phyloP scores from a whole-genome alignment of 306 rosid genomes.

The Senna tora region DNA sequence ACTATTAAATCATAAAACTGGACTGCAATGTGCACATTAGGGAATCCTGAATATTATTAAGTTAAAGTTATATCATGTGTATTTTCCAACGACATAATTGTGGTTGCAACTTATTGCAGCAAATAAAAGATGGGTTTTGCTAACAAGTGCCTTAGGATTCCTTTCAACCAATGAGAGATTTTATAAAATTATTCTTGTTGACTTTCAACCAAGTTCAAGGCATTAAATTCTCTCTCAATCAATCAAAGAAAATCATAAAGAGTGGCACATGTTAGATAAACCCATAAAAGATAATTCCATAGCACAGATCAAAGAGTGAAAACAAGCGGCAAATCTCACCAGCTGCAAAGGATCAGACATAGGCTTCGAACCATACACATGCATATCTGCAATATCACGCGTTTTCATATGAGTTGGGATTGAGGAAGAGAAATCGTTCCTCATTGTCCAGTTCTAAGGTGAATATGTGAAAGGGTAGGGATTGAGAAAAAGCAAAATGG shows the following conservation, averaged over 20 bases:
- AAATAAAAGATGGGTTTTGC: no score
- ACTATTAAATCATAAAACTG: background rate
- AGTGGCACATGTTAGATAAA: no score
- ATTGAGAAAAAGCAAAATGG: background rate
- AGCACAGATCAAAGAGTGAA: background rate
- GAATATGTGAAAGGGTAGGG: background rate
- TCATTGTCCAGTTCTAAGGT: background rate
- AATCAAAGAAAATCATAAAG: no score
- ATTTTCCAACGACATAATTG: slow-evolving; percentile 7
- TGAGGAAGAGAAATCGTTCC: background rate
- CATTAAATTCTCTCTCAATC: no score
- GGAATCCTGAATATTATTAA: slow-evolving; percentile 17
- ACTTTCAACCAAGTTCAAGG: no score
- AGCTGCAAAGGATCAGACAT: slow-evolving; percentile 76
- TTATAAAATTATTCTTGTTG: no score
- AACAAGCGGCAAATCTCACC: slow-evolving; percentile 61
- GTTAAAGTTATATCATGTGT: background rate
- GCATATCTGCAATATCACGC: slow-evolving; percentile 46
- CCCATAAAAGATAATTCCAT: slow-evolving; percentile 24
- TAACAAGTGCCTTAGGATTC: no score
- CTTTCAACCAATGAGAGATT: no score
- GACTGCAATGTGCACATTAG: slow-evolving; percentile 17
- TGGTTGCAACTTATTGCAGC: slow-evolving; percentile 10
- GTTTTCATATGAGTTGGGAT: background rate
- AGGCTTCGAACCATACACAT: slow-evolving; percentile 52